Base-by-base conservation (phyloP, 2,329 filamentous ascomycete genomes). In the Hypomyces perniciosus region DNA sequence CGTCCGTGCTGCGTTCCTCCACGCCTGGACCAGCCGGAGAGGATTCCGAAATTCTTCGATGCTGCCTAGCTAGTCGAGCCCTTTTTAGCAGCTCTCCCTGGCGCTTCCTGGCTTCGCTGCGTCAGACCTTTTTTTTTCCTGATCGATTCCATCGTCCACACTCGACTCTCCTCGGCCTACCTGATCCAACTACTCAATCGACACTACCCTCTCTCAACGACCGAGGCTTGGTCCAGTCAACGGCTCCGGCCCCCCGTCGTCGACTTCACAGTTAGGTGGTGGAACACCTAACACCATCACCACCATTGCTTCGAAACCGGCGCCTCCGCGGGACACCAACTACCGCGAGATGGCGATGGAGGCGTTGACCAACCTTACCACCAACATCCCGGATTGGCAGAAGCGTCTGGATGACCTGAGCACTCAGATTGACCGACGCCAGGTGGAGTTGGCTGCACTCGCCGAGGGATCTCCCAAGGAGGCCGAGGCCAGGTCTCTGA, bases 321-420 rank as follows among this genome's bases (percentile, higher is more conserved):
- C 61, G 51, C 51, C 56, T 51, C 50, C 59, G 53, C 56, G 46
- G 53, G 59, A 65, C 57, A 53, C 57, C 54, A 64, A 65, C 54
- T 57, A 56, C 50, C 55, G 58, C 59, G 60, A 62, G 46, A 71
- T 72, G 68, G 70, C 72, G 54, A 77, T 79, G 68, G 81, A 84
- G 53, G 76, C 80, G 29, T 67, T 85, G 49, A 75, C 70, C 49
- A 75, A 75, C 52, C 70, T 85, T 35, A 70, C 72, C 48, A 70
- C 65, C 56, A 79, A 82, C 53, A 72, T 83, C 39, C 82, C 81
- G 12, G 74, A 78, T 62, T 85, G 82, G 82, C 68, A 79, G 35
- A 69, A 69, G 52, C 75, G 78, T 26, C 73, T 85, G 41, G 78
- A 83, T 54, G 77, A 83, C 46, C 73, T 85, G 51, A 82, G 74